phyloP scores from a whole-genome alignment of 2,329 filamentous ascomycete genomes.

The Trichoderma afroharzianum region DNA sequence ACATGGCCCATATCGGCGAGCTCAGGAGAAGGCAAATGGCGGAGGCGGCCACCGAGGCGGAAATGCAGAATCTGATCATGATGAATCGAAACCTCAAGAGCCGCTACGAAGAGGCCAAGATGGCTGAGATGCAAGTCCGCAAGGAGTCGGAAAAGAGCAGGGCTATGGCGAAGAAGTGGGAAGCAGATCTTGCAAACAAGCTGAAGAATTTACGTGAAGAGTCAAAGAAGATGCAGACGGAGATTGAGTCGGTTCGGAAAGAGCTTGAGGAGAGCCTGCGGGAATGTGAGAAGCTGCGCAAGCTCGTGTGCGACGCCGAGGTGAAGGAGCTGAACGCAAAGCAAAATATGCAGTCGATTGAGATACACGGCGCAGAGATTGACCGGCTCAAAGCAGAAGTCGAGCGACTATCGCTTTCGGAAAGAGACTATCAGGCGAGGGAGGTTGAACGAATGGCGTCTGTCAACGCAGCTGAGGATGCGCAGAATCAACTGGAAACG shows the following conservation, averaged over 20 bases:
- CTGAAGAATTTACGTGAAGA: slow-evolving; percentile 65
- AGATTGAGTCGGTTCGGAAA: slow-evolving; percentile 53
- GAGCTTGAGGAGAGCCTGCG: slow-evolving; percentile 56
- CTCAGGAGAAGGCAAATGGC: slow-evolving; percentile 70
- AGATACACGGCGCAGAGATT: slow-evolving; percentile 58
- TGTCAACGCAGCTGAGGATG: slow-evolving; percentile 54
- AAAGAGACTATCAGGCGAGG: slow-evolving; percentile 61
- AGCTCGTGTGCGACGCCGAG: slow-evolving; percentile 65
- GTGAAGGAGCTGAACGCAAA: slow-evolving; percentile 61
- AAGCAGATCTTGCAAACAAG: slow-evolving; percentile 65
- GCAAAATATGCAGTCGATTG: slow-evolving; percentile 61
- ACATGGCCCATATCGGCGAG: slow-evolving; percentile 76
- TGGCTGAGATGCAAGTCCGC: slow-evolving; percentile 64
- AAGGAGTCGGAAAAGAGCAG: slow-evolving; percentile 70
- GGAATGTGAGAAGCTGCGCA: slow-evolving; percentile 62
- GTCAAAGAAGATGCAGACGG: slow-evolving; percentile 59
- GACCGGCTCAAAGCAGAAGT: slow-evolving; percentile 58
- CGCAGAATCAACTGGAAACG: slow-evolving; percentile 56
- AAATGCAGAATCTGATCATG: slow-evolving; percentile 77
- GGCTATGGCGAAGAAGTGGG: slow-evolving; percentile 73
- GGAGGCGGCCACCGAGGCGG: slow-evolving; percentile 74
- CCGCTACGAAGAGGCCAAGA: slow-evolving; percentile 69
- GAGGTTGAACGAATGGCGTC: slow-evolving; percentile 58
- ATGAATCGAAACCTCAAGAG: slow-evolving; percentile 70
- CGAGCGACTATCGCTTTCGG: slow-evolving; percentile 54